A percentile compares a stretch with the other conserved stretches of the same genome.
These are phyloP conservation scores for Plasmodium gaboni DNA, from an alignment of 169 alveolate genomes.

Conservation along the genomic window DNA sequence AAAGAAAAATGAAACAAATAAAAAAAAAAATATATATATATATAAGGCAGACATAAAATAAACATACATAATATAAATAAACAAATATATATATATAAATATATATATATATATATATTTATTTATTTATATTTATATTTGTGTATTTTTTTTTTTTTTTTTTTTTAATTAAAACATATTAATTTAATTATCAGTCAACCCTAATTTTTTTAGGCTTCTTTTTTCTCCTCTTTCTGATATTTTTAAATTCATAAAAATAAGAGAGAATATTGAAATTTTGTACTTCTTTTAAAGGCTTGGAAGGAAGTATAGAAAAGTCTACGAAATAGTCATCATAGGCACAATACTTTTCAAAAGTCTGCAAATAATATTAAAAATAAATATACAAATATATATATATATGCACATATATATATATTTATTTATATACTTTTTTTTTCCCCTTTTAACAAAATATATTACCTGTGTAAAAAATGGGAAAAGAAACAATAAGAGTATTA, in stretches of 20 bases:
- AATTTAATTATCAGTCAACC: neutral
- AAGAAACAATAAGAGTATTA: conserved; percentile 15
- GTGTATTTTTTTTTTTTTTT: no score
- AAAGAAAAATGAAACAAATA: no score
- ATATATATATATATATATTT: no score
- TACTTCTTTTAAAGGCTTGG: conserved; percentile 50
- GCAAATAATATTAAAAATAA: neutral
- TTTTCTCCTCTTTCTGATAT: neutral
- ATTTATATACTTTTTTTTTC: neutral
- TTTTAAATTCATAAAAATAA: conserved; percentile 50
- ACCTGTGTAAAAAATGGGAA: conserved; percentile 50
- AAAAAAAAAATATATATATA: no score
- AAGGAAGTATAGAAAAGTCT: conserved; percentile 31
- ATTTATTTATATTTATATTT: no score
- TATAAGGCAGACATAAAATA: no score
- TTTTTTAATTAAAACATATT: no score
- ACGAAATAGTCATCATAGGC: conserved; percentile 25
- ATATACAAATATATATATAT: neutral
- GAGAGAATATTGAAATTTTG: conserved; percentile 40
- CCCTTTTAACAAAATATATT: neutral
- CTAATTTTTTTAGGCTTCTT: conserved; percentile 4
- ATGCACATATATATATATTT: neutral
- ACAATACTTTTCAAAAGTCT: conserved; percentile 53
- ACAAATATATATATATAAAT: no score
- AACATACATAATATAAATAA: no score